Conservation (phyloP, 257 asterid species). For the Solanum chmielewskii region DNA sequence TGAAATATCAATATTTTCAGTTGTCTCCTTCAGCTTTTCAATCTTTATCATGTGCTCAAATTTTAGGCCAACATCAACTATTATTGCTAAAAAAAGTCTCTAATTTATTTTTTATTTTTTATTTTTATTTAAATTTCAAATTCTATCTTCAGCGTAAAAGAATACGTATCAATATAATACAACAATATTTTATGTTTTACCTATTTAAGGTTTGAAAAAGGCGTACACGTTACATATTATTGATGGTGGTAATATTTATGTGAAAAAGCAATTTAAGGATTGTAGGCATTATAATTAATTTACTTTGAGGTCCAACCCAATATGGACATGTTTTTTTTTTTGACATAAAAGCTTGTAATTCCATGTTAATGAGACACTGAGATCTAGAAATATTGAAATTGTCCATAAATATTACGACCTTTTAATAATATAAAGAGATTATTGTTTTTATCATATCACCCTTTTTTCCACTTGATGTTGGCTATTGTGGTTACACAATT, state of each 20-base stretch:
- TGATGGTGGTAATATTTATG: not conserved
- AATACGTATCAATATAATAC: not conserved
- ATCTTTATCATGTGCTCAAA: slow-evolving; percentile 3
- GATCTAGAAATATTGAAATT: slow-evolving; percentile 56
- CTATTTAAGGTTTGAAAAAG: not conserved
- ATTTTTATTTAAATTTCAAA: not conserved
- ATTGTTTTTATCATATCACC: slow-evolving; percentile 9
- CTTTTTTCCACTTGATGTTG: slow-evolving; percentile 22
- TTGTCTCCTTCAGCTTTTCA: slow-evolving; percentile 17
- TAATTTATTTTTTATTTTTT: not conserved
- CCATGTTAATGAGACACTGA: slow-evolving; percentile 43
- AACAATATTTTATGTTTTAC: not conserved
- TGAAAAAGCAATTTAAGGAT: not conserved
- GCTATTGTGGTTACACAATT: slow-evolving; percentile 19
- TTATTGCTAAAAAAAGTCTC: not conserved
- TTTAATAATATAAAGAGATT: slow-evolving; percentile 19
- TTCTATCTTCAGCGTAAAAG: not conserved
- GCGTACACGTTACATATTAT: not conserved
- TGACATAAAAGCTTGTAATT: slow-evolving; percentile 5
- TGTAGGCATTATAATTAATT: not conserved
- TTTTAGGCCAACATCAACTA: slow-evolving; percentile 4
- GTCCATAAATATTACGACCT: slow-evolving; percentile 8
- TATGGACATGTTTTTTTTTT: slow-evolving; percentile 1
- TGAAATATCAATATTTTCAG: slow-evolving; percentile 1
- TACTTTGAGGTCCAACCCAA: not conserved